Percentiles rank a stretch among this genome's conserved stretches.
phyloP scores from a whole-genome alignment of 176 grass and related monocot genomes.

The Avena insularis region DNA sequence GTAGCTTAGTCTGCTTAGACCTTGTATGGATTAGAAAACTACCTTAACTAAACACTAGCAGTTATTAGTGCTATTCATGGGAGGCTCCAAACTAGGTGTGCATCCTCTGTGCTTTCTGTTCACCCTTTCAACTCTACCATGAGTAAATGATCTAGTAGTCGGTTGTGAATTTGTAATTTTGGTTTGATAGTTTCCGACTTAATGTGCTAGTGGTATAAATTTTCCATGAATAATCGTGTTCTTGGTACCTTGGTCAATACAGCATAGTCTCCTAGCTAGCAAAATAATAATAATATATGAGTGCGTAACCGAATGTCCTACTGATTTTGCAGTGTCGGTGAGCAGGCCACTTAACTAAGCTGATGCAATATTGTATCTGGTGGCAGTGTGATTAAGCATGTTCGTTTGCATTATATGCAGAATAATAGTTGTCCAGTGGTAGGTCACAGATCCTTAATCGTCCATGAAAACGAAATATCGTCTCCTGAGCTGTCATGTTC shows the following conservation, averaged over 20 bases:
- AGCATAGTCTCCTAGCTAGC: not conserved
- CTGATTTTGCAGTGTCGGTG: conserved; percentile 63
- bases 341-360: conserved; percentile 37
- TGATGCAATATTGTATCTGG: conserved; percentile 48
- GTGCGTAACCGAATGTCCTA: not conserved
- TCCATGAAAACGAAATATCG: conserved; percentile 40
- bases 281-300: not conserved
- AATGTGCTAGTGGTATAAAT: not conserved
- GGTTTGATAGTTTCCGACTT: not conserved
- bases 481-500: conserved; percentile 40
- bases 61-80: conserved; percentile 19
- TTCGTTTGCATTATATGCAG: conserved; percentile 25
- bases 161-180: not conserved
- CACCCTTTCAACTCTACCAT: not conserved
- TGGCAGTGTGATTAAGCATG: conserved; percentile 56
- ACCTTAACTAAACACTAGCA: not conserved
- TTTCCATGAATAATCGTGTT: not conserved
- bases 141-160: not conserved
- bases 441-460: conserved; percentile 47
- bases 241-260: not conserved
- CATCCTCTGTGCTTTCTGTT: not conserved
- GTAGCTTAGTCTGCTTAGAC: not conserved
- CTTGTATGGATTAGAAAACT: not conserved
- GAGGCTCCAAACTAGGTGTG: conserved; percentile 10
- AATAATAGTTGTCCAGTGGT: conserved; percentile 43